Percentiles rank a stretch among this genome's conserved stretches.
Evolutionary conservation across 257 asterid genomes (phyloP).

Genomic region (Plantago ovata): DNA sequence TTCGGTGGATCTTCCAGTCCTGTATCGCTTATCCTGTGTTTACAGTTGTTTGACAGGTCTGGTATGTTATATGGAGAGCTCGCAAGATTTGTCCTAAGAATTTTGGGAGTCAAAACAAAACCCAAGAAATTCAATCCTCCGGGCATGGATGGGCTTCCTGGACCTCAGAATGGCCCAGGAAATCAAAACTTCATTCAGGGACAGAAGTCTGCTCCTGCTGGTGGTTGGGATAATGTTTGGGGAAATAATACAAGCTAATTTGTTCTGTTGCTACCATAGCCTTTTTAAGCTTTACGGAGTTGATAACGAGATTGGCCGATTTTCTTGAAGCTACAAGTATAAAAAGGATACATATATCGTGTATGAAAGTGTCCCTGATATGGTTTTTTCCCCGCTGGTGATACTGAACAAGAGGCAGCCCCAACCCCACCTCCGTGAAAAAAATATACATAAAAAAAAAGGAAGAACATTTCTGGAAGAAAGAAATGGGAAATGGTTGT

Average conservation of each 20-base stretch:
- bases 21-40: conserved; percentile 5
- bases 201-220: conserved; percentile 67
- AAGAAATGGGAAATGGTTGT: neutral
- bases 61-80: conserved; percentile 93
- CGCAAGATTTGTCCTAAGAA: conserved; percentile 88
- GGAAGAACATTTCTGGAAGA: neutral
- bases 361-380: neutral
- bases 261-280: conserved; percentile 11
- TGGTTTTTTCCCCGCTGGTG: neutral
- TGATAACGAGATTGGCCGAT: conserved; percentile 13
- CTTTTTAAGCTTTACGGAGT: conserved; percentile 13
- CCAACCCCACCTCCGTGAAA: neutral
- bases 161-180: conserved; percentile 52
- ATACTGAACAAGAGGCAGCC: neutral
- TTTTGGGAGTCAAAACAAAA: conserved; percentile 70
- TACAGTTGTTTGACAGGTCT: conserved; percentile 88
- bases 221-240: conserved; percentile 82
- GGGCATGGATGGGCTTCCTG: conserved; percentile 54
- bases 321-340: conserved; percentile 15
- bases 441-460: neutral
- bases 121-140: conserved; percentile 56
- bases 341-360: conserved; percentile 11
- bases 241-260: conserved; percentile 36
- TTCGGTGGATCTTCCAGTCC: neutral
- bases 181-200: conserved; percentile 55